Evolutionary conservation across 2,329 filamentous ascomycete genomes (phyloP), one percentile per base, ranked within the genome.

Genomic region (Fusarium globosum): DNA sequence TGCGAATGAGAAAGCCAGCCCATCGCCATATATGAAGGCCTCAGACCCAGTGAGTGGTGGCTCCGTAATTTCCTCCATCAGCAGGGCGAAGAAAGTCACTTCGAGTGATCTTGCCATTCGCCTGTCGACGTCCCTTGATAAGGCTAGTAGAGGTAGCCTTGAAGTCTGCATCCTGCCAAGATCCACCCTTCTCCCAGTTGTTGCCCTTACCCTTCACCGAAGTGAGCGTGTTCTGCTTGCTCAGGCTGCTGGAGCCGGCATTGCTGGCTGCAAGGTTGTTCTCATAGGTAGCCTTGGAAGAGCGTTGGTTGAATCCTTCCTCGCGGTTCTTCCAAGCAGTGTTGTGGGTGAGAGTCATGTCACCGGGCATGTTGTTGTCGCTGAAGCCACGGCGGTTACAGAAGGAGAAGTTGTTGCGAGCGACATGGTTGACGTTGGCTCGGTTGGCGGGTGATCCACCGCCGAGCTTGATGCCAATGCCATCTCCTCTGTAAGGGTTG

Each of bases 381-480:
- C 49, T 38, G 20, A 53, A 28, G 23, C 51, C 51, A 16, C 33
- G 33, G 30, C 33, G 33, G 18, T 52, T 38, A 16, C 33, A n/a
- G 33, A 52, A 26, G 2, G 33, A 52, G 18, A 52, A 26, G n/a
- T 52, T 52, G 33, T 86, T 86, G 46, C 78, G 79, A 58, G 85
- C 72, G 51, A 83, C 78, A 72, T 86, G 84, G 76, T 83, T 80
- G 6, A 82, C 83, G 39, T 77, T 76, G 35, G 76, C 79, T 21
- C 77, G 78, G 61, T 81, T 77, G 39, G 75, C 78, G 1, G n/a
- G 7, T 30, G 59, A 36, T 21, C 41, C 30, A 21, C 82, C 81
- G 23, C 83, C 82, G 20, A 86, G 81, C 76, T 86, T 85, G 81
- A 85, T 84, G 30, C 84, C 83, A 74, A 86, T 86, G 55, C 84